These are phyloP conservation scores for Phytophthora kernoviae DNA, from an alignment of 352 stramenopile species.

Conservation along the genomic window DNA sequence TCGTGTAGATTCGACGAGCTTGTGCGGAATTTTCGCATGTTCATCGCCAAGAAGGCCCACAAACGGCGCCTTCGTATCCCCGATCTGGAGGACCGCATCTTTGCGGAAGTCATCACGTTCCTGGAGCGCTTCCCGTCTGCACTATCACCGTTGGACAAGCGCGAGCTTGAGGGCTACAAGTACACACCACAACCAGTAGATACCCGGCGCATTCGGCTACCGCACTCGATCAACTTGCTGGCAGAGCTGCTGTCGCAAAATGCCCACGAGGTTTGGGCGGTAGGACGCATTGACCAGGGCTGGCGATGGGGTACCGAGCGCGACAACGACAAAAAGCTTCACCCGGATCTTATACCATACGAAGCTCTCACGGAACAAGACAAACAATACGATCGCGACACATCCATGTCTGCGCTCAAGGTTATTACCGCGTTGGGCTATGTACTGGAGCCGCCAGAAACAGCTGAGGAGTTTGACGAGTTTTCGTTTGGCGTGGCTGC, in stretches of 20 bases:
- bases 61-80: constrained; percentile 54
- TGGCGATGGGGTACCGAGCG: constrained; percentile 67
- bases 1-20: constrained; percentile 84
- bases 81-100: constrained; percentile 74
- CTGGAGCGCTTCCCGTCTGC: constrained; percentile 76
- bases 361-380: constrained; percentile 73
- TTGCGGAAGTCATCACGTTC: constrained; percentile 75
- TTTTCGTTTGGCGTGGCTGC: constrained; percentile 63
- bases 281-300: constrained; percentile 70
- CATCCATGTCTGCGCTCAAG: constrained; percentile 78
- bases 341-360: constrained; percentile 76
- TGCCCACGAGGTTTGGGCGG: constrained; percentile 81
- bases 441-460: constrained; percentile 59
- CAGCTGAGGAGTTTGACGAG: constrained; percentile 48
- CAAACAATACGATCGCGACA: constrained; percentile 85
- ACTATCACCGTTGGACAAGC: constrained; percentile 69
- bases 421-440: constrained; percentile 79
- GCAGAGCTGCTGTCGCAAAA: constrained; percentile 76
- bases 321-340: constrained; percentile 73
- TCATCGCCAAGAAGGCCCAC: constrained; percentile 81
- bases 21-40: constrained; percentile 82
- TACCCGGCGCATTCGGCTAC: constrained; percentile 63
- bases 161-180: constrained; percentile 83
- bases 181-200: constrained; percentile 73
- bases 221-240: constrained; percentile 65